These are phyloP conservation scores for Yamadazyma dendronema DNA, from an alignment of 1,139 yeast genomes.

Conservation along the genomic window DNA sequence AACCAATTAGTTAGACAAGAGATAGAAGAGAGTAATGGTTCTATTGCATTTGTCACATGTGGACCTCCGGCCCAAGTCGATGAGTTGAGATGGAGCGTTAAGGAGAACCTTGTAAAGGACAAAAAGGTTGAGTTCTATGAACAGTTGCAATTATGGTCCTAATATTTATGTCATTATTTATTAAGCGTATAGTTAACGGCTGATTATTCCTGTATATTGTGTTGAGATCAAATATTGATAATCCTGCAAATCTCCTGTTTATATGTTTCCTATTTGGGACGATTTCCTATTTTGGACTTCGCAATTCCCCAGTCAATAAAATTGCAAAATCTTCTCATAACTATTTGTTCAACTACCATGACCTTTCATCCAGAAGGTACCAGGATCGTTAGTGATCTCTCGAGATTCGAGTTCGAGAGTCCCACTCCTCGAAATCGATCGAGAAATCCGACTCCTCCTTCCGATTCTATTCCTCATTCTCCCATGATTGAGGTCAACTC, in stretches of 20 bases:
- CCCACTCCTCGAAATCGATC: slow-evolving; percentile 24
- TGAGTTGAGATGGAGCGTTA: slow-evolving; percentile 36
- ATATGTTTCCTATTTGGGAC: slow-evolving; percentile 10
- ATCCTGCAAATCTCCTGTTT: too few species aligned
- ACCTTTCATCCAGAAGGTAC: slow-evolving; percentile 23
- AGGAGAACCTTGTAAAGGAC: slow-evolving; percentile 21
- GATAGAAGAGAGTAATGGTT: slow-evolving; percentile 29
- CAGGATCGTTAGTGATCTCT: slow-evolving; percentile 29
- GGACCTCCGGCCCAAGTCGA: slow-evolving; percentile 58
- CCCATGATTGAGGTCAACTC: neutral
- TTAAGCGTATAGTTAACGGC: too few species aligned
- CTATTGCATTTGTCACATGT: slow-evolving; percentile 48
- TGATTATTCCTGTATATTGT: too few species aligned
- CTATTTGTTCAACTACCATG: slow-evolving; percentile 8
- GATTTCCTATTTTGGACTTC: slow-evolving; percentile 5
- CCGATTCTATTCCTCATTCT: slow-evolving; percentile 5
- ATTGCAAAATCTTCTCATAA: neutral
- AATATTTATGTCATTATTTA: neutral
- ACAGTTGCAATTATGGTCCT: slow-evolving; percentile 43
- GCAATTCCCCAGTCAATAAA: neutral
- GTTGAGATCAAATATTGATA: too few species aligned
- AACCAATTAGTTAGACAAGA: slow-evolving; percentile 25
- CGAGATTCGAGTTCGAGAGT: slow-evolving; percentile 28
- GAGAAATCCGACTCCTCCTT: slow-evolving; percentile 29
- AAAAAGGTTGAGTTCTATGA: slow-evolving; percentile 38